phyloP scores from a whole-genome alignment of 2,329 filamentous ascomycete species.

The Exophiala xenobiotica region DNA sequence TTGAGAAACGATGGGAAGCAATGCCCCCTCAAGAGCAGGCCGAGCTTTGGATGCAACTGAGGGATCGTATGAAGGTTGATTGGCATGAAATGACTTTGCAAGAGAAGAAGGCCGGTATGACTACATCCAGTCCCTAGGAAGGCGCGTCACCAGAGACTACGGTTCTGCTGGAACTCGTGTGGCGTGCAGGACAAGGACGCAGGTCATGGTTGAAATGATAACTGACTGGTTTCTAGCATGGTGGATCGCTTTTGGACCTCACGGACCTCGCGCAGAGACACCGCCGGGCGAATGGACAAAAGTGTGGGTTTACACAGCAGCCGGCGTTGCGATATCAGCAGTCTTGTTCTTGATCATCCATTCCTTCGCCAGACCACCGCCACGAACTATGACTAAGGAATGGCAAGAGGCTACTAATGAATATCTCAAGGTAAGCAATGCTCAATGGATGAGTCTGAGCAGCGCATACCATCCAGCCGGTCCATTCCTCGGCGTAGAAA shows the following conservation, averaged over 20 bases:
- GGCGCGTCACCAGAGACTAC: not conserved
- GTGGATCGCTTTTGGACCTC: conserved; percentile 97
- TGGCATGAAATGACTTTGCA: conserved; percentile 93
- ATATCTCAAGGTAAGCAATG: conserved; percentile 71
- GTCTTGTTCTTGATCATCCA: conserved; percentile 72
- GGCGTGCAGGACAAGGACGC: not conserved
- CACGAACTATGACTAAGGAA: conserved; percentile 91
- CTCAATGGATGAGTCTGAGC: not conserved
- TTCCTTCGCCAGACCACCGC: conserved; percentile 67
- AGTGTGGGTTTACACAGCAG: conserved; percentile 69
- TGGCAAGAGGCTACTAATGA: conserved; percentile 96
- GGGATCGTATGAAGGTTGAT: conserved; percentile 97
- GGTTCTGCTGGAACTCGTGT: too few relatives aligned
- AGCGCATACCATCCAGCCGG: not conserved
- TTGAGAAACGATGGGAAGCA: conserved; percentile 98
- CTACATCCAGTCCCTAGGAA: not conserved
- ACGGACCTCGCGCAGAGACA: conserved; percentile 81
- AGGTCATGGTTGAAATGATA: conserved; percentile 11
- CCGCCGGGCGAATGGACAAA: conserved; percentile 83
- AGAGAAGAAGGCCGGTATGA: conserved; percentile 99
- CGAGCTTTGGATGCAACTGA: conserved; percentile 96
- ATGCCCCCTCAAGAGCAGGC: conserved; percentile 99
- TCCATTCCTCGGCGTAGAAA: not conserved
- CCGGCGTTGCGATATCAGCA: conserved; percentile 66
- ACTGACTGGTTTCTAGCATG: conserved; percentile 64